These are phyloP conservation scores for Mollisiaceae sp. DNA, from an alignment of 2,329 filamentous ascomycete species.

Conservation along the genomic window DNA sequence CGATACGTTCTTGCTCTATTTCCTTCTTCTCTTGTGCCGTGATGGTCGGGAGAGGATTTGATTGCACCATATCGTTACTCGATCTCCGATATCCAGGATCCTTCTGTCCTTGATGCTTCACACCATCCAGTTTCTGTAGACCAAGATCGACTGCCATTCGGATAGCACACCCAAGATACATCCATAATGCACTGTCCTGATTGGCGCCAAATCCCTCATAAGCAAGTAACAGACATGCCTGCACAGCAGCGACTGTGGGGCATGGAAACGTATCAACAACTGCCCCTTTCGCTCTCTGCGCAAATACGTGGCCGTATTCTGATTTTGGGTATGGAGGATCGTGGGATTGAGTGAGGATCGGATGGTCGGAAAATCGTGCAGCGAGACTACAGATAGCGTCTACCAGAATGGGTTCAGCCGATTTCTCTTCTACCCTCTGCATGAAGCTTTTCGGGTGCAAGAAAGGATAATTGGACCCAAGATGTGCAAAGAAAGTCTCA, in stretches of 20 bases:
- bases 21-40: conserved; percentile 62
- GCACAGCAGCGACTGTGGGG: conserved; percentile 81
- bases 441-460: conserved; percentile 74
- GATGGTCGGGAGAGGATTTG: conserved; percentile 43
- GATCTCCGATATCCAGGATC: conserved; percentile 42
- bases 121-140: conserved; percentile 79
- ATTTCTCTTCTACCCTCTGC: conserved; percentile 78
- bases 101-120: conserved; percentile 59
- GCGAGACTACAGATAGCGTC: conserved; percentile 84
- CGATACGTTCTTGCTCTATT: conserved; percentile 80
- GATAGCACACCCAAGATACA: conserved; percentile 89
- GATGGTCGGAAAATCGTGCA: conserved; percentile 76
- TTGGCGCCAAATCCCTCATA: conserved; percentile 90
- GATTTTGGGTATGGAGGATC: conserved; percentile 58
- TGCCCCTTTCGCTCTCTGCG: conserved; percentile 80
- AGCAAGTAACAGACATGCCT: conserved; percentile 81
- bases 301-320: conserved; percentile 78
- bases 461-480: conserved; percentile 88
- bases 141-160: conserved; percentile 82
- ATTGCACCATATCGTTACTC: conserved; percentile 50
- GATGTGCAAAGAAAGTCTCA: conserved; percentile 79
- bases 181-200: conserved; percentile 89
- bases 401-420: conserved; percentile 82
- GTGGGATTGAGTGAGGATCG: conserved; percentile 55
- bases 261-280: conserved; percentile 84